Evolutionary conservation across 2,329 filamentous ascomycete species (phyloP).

Genomic region (Zarea fungicola): DNA sequence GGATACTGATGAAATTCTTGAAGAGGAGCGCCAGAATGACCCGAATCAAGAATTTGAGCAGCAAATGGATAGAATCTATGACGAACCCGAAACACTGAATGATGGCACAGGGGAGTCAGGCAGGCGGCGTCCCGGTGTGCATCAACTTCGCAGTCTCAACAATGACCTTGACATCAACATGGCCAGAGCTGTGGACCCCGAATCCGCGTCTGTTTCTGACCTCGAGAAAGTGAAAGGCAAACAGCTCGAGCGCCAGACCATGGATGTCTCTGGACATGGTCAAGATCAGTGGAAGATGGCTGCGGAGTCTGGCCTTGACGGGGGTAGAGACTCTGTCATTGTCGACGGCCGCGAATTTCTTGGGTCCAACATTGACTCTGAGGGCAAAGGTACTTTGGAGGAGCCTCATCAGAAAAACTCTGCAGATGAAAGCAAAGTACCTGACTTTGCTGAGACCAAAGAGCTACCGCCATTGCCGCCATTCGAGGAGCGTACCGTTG

Average conservation of each 20-base stretch:
- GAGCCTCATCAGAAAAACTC: constrained; percentile 21
- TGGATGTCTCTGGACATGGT: constrained; percentile 75
- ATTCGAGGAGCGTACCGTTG: constrained; percentile 55
- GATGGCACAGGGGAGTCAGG: constrained; percentile 20
- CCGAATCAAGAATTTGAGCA: constrained; percentile 54
- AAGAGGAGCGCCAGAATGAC: constrained; percentile 68
- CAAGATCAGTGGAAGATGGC: constrained; percentile 68
- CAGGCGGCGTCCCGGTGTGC: constrained; percentile 28
- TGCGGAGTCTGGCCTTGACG: constrained; percentile 53
- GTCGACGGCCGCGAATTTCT: constrained; percentile 68
- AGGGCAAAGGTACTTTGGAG: constrained; percentile 57
- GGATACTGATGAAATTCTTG: constrained; percentile 85
- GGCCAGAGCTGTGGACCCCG: constrained; percentile 45
- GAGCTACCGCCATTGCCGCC: constrained; percentile 54
- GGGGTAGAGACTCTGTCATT: constrained; percentile 66
- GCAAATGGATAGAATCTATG: constrained; percentile 60
- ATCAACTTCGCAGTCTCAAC: constrained; percentile 57
- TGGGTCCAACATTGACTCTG: constrained; percentile 55
- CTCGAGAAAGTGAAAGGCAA: constrained; percentile 24
- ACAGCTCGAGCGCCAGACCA: constrained; percentile 16
- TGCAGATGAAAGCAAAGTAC: constrained; percentile 20
- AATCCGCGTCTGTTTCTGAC: constrained; percentile 10
- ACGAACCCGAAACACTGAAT: constrained; percentile 31
- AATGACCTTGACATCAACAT: constrained; percentile 47
- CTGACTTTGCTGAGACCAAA: constrained; percentile 36